Base-by-base conservation (phyloP, 495 filamentous ascomycete species). In the Talaromyces borbonicus region DNA sequence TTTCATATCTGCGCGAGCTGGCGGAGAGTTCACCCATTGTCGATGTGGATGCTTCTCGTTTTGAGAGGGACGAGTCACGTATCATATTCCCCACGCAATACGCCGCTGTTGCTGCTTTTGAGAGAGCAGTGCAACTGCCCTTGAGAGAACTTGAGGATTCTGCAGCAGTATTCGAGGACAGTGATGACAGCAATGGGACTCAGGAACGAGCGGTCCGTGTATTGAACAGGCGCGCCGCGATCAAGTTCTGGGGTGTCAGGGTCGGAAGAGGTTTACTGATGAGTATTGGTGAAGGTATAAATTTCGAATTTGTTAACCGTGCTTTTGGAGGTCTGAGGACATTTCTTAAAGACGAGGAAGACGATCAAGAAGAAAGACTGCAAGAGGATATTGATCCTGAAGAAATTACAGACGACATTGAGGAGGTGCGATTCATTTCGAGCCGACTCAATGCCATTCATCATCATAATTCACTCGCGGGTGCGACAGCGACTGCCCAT, bases 221-320 rank as follows among this genome's bases (percentile, higher is more conserved):
- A 27, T 57, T 67, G 12, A 64, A 73, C 31, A 56, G 59, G 22
- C 52, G 54, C 30, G 66, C 68, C 5, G 66, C 73, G 8, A 62
- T 56, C 15, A 60, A 67, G 12, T 83, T 80, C 52, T 86, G 83
- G 83, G 70, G 67, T 12, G 55, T 80, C 19, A 75, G 73, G 32
- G 77, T 85, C 5, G 79, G 70, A 4, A 65, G 83, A 33, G 74
- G 78, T 0, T 47, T 86, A 2, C 53, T 87, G 39, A 71, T 82
- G 73, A 75, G 74, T 43, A 74, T 73, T n/a, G 74, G 69, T 0
- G 69, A 72, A 41, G 69, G 66, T 5, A 61, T 85, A 36, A 71
- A 77, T 29, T 83, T 73, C 59, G 59, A 58, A 8, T 77, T 73
- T 50, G 72, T 79, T 39, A 79, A 84, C 53, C 66, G 66, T 11